These are phyloP conservation scores for Ceratobasidium sp. DNA, from an alignment of 1,284 basidiomycete species.

Conservation along the genomic window DNA sequence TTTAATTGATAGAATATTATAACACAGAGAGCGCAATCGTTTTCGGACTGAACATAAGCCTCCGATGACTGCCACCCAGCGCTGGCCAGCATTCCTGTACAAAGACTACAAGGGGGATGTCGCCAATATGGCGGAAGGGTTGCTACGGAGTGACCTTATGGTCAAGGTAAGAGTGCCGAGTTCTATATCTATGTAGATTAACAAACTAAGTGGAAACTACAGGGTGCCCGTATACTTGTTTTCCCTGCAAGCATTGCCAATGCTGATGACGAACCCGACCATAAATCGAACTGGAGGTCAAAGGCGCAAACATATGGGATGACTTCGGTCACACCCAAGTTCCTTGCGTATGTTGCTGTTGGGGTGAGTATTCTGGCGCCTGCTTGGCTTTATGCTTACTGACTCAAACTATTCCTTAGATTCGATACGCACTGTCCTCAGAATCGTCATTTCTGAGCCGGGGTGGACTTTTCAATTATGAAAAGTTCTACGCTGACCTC, in stretches of 20 bases:
- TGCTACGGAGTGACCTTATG: slow-evolving; percentile 3
- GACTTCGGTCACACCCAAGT: slow-evolving; percentile 4
- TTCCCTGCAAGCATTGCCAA: slow-evolving; percentile 18
- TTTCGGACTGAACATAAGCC: background rate
- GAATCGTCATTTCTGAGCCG: background rate
- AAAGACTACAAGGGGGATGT: background rate
- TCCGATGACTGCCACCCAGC: background rate
- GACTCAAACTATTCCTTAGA: background rate
- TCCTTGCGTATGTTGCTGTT: slow-evolving; percentile 15
- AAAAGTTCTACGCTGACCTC: background rate
- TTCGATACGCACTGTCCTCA: slow-evolving; percentile 10
- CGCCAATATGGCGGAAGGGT: background rate
- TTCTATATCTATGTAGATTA: no score
- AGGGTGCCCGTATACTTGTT: background rate
- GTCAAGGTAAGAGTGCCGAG: slow-evolving; percentile 15
- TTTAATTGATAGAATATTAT: background rate
- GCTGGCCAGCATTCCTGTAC: slow-evolving; percentile 20
- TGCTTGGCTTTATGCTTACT: no score
- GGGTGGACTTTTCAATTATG: background rate
- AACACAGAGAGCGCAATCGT: background rate
- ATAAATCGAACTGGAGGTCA: background rate
- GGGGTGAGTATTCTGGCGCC: background rate
- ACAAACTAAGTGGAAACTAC: no score
- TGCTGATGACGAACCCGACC: background rate
- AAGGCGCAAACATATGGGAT: slow-evolving; percentile 8